A percentile compares a stretch with the other conserved stretches of the same genome.
These are phyloP conservation scores for Globisporangium parvum DNA, from an alignment of 352 stramenopile species.

Conservation along the genomic window DNA sequence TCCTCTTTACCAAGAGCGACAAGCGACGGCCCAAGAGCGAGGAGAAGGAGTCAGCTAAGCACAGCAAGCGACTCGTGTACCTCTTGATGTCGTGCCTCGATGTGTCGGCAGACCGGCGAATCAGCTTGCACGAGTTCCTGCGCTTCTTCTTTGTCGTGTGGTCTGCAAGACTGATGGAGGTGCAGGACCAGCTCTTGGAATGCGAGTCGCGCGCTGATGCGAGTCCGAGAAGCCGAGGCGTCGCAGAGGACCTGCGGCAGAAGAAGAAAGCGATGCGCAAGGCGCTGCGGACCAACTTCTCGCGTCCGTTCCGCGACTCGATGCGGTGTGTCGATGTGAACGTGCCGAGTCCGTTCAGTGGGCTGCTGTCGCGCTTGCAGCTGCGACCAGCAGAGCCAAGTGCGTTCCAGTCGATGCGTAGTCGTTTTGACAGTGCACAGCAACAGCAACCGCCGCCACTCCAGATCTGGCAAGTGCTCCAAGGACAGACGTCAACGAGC, in stretches of 20 bases:
- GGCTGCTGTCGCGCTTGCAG: conserved; percentile 26
- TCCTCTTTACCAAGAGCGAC: conserved; percentile 24
- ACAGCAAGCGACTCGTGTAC: conserved; percentile 39
- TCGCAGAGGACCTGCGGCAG: conserved; percentile 6
- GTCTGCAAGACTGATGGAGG: conserved; percentile 41
- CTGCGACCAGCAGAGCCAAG: conserved; percentile 10
- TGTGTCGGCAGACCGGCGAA: conserved; percentile 32
- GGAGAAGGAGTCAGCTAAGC: conserved; percentile 12
- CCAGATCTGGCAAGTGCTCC: conserved; percentile 30
- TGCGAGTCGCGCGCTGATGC: conserved; percentile 11
- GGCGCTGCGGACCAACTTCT: conserved; percentile 46
- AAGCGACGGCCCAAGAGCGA: conserved; percentile 15
- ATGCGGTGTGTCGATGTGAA: conserved; percentile 39
- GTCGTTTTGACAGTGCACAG: neutral
- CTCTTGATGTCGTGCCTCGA: conserved; percentile 46
- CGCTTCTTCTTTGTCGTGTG: conserved; percentile 52
- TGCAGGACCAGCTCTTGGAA: conserved; percentile 35
- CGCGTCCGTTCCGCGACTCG: conserved; percentile 40
- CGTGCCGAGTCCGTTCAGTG: conserved; percentile 33
- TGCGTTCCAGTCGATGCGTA: neutral
- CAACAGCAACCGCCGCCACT: conserved; percentile 5
- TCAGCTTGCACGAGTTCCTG: conserved; percentile 37
- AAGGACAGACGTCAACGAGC: conserved; percentile 21
- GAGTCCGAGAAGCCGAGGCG: conserved; percentile 1
- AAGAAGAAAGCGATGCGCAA: conserved; percentile 25